Base-by-base conservation (phyloP, 164 flowering plant genomes). In the Kalanchoe fedtschenkoi region DNA sequence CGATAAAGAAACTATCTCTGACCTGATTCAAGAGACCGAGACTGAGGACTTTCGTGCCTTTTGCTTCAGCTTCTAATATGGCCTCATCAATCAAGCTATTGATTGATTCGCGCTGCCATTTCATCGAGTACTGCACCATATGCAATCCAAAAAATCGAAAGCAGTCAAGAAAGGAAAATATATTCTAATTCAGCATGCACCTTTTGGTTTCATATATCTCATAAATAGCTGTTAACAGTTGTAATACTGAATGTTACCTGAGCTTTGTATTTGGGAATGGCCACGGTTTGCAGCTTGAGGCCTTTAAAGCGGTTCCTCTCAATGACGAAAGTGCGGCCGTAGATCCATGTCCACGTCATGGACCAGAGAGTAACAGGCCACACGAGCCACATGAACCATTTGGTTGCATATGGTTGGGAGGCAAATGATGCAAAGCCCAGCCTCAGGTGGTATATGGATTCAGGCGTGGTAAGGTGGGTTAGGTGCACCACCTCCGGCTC, bases 1-100 rank as follows among this genome's bases (percentile, higher is more conserved):
- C n/a, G 14, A 1, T 1, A 15, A 42, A 33, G 2, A 33, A 33
- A 33, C 14, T 1, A 16, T 29, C 6, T 29, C 70, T 69, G 73
- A 47, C 88, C 83, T 89, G 97, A 62, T 89, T 89, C 42, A 79
- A 55, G 30, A 89, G 80, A 16, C 90, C 97, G 21, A 89, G 70
- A 65, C 81, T 82, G 43, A 87, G 47, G 37, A 87, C 92, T 65
- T 78, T 87, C 2, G 61, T 71, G 34, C 89, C 88, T 60, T 63
- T 76, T 33, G 66, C 63, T 4, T 89, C 83, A 37, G 97, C 97
- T 28, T 83, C 77, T 13, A 80, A 55, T 55, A 87, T 72, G 13
- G 90, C 90, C 51, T 81, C 77, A 60, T 84, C 87, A 42, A 89
- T 82, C 77, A 84, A 60, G 26, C 56, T 60, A 53, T 82, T 83